Base-by-base conservation (phyloP, 164 flowering plant genomes). In the Umbellularia californica region DNA sequence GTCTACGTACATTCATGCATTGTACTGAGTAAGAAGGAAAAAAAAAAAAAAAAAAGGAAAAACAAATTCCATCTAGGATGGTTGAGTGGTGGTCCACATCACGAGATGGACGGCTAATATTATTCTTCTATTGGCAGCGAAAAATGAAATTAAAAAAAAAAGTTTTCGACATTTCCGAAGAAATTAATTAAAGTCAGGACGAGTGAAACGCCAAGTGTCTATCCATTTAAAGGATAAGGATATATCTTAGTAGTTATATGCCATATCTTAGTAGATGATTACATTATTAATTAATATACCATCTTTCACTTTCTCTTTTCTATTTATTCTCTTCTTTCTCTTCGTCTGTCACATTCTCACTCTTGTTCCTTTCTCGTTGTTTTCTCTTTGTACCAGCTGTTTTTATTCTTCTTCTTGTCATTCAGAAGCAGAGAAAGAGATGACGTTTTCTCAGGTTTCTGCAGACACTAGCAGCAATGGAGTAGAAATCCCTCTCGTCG, bases 401-500 rank as follows among this genome's bases (percentile, higher is more conserved):
- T 23, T 24, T 24, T 64, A 1, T 41, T 20, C 5, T 58, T 4
- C 17, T 58, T 2, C 62, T 11, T 27, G 13, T 5, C 6, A 64
- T 52, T 13, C 19, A 52, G 58, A 13, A 52, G 58, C 5, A 15
- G n/a, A 15, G n/a, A 20, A 5, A 55, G n/a, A 55, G n/a, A 55
- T 15, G 60, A 55, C 17, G 19, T 15, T 55, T 3, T 20, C 60
- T 55, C 20, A 55, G n/a, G n/a, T 14, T 55, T 55, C 20, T 14
- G 60, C n/a, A 3, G 60, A 55, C n/a, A 12, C 20, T 3, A 15
- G 60, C 60, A 3, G 60, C 60, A 55, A 55, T 20, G 65, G 25
- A 63, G 11, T 3, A 0, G 93, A 88, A 74, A 89, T 88, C 93
- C 82, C 90, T 19, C 17, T 55, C 6, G 60, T 55, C 20, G 60